Percentiles rank a stretch among this genome's conserved stretches.
Evolutionary conservation across 73 alveolate species (phyloP).

Genomic region (Tetrahymena thermophila): DNA sequence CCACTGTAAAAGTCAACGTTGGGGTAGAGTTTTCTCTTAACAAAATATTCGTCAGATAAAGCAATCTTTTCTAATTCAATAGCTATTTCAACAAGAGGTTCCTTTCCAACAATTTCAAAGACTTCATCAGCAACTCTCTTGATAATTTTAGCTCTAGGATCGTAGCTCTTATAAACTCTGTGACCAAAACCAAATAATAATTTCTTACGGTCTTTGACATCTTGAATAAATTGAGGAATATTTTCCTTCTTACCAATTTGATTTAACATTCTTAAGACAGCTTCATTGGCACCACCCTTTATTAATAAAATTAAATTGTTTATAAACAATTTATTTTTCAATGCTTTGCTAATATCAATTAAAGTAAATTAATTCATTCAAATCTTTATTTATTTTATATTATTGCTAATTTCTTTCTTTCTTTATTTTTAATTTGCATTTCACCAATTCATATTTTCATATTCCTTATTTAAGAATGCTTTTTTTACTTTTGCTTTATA

Average conservation of each 20-base stretch:
- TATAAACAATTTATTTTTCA: too few species aligned
- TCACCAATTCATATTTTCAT: too few species aligned
- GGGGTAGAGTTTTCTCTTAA: conserved; percentile 77
- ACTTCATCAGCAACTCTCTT: conserved; percentile 77
- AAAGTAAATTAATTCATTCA: too few species aligned
- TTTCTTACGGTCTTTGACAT: conserved; percentile 69
- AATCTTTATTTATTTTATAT: too few species aligned
- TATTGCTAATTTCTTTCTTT: too few species aligned
- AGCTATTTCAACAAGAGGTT: conserved; percentile 82
- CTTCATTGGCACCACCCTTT: conserved; percentile 91
- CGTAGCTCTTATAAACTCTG: conserved; percentile 81
- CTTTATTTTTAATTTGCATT: too few species aligned
- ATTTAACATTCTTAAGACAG: conserved; percentile 83
- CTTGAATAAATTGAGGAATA: conserved; percentile 72
- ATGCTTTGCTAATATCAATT: too few species aligned
- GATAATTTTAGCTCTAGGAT: conserved; percentile 82
- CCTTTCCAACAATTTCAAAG: conserved; percentile 76
- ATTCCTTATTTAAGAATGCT: too few species aligned
- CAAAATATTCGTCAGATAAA: conserved; percentile 71
- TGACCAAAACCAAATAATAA: conserved; percentile 88
- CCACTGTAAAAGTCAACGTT: conserved; percentile 91
- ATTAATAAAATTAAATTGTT: background rate
- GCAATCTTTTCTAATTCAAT: conserved; percentile 84
- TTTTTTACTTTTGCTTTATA: too few species aligned
- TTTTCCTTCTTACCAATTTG: conserved; percentile 73